Evolutionary conservation across 2,329 filamentous ascomycete species (phyloP).

Genomic region (Rachicladosporium sp.): DNA sequence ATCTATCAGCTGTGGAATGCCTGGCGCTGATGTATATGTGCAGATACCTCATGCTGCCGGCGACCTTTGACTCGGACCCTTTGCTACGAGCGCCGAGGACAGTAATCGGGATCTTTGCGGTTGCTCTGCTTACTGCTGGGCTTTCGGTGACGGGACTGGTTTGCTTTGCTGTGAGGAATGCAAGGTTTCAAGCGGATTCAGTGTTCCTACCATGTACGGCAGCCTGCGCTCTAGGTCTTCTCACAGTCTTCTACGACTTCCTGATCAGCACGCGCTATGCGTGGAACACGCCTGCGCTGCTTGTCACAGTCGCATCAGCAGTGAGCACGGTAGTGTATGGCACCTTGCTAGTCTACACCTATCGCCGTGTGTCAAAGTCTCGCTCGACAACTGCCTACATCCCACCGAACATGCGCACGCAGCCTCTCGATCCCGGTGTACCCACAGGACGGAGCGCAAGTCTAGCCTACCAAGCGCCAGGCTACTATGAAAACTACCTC

Average conservation of each 20-base stretch:
- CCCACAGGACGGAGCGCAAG: conserved; percentile 3
- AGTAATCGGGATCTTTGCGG: conserved; percentile 32
- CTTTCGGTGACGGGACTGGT: conserved; percentile 37
- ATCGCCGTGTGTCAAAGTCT: conserved; percentile 4
- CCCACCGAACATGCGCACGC: neutral
- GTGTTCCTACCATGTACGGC: conserved; percentile 34
- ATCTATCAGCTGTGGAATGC: conserved; percentile 8
- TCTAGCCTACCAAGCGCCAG: conserved; percentile 20
- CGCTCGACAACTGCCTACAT: conserved; percentile 2
- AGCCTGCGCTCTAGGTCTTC: conserved; percentile 34
- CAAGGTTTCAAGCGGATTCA: conserved; percentile 35
- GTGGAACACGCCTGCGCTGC: conserved; percentile 33
- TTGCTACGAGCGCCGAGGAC: conserved; percentile 28
- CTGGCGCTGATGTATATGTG: conserved; percentile 8
- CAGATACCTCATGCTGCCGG: conserved; percentile 38
- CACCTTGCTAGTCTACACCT: conserved; percentile 25
- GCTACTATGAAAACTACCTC: conserved; percentile 33
- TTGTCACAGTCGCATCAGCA: conserved; percentile 29
- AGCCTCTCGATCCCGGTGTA: too few species aligned
- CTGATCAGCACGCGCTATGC: conserved; percentile 27
- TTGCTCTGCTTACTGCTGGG: conserved; percentile 35
- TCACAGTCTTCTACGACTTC: conserved; percentile 38
- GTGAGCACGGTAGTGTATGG: conserved; percentile 31
- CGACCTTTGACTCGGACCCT: conserved; percentile 30
- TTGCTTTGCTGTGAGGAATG: conserved; percentile 34